These are phyloP conservation scores for Aspergillus felis DNA, from an alignment of 2,329 filamentous ascomycete species.

Conservation along the genomic window DNA sequence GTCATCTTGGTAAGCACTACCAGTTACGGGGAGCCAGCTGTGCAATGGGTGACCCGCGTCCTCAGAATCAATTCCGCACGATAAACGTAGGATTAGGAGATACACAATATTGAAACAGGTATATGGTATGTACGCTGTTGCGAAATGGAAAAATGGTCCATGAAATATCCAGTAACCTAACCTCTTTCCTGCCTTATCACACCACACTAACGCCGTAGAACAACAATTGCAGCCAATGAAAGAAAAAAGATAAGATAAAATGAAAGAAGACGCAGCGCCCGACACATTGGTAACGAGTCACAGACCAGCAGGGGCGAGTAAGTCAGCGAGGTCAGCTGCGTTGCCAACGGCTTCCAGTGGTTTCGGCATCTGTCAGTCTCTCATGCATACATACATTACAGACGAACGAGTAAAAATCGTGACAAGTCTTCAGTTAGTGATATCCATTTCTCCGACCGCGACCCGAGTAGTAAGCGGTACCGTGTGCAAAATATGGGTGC, in stretches of 20 bases:
- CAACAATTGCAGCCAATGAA: constrained; percentile 19
- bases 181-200: constrained; percentile 26
- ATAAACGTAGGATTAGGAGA: neutral
- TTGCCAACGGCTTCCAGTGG: neutral
- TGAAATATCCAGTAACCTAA: constrained; percentile 29
- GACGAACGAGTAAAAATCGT: constrained; percentile 7
- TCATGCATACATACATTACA: constrained; percentile 16
- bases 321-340: neutral
- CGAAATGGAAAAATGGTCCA: constrained; percentile 22
- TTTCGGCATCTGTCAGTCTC: constrained; percentile 3
- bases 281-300: neutral
- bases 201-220: constrained; percentile 31
- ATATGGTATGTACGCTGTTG: constrained; percentile 19
- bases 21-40: neutral
- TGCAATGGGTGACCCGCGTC: neutral
- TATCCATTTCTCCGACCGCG: constrained; percentile 36
- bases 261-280: constrained; percentile 9
- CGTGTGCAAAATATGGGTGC: constrained; percentile 73
- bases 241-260: constrained; percentile 19
- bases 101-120: constrained; percentile 16
- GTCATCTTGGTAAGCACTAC: neutral
- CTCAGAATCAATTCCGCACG: no score
- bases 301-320: neutral
- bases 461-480: constrained; percentile 47
- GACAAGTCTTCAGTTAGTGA: constrained; percentile 30